Conservation (phyloP, 2,329 filamentous ascomycete genomes). For the Colletotrichum sp. region DNA sequence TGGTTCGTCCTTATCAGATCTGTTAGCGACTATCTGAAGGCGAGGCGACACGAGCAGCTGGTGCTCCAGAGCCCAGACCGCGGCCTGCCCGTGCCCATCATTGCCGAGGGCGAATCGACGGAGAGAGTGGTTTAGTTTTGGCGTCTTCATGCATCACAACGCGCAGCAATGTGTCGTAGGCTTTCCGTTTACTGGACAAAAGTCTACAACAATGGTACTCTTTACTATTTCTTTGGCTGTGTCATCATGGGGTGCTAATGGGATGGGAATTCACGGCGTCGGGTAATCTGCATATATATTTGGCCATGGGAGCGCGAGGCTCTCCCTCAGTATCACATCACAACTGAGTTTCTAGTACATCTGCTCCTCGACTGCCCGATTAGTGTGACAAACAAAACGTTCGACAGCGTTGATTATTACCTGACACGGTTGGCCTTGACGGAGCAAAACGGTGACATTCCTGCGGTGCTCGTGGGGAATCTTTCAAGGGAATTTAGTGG, state of each 20-base stretch:
- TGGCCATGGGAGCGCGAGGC: neutral
- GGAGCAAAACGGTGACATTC: neutral
- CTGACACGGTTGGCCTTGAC: neutral
- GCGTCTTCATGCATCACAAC: neutral
- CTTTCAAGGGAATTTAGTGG: neutral
- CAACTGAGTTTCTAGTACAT: neutral
- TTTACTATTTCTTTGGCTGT: neutral
- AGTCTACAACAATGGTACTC: neutral
- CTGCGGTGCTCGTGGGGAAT: neutral
- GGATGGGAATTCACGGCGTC: conserved; percentile 6
- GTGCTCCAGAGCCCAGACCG: conserved; percentile 92
- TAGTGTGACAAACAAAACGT: neutral
- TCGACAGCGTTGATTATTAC: neutral
- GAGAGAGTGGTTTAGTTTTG: conserved; percentile 72
- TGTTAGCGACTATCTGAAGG: conserved; percentile 89
- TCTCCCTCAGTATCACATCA: conserved; percentile 7
- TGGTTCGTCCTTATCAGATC: conserved; percentile 98
- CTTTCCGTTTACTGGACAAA: neutral
- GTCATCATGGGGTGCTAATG: neutral
- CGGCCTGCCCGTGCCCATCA: conserved; percentile 82
- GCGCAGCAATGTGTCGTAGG: neutral
- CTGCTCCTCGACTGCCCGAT: neutral
- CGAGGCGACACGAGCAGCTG: conserved; percentile 88
- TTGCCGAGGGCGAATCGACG: conserved; percentile 82
- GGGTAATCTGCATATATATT: conserved; percentile 14